Conservation (phyloP, 164 flowering plant genomes). For the Vitis amurensis region DNA sequence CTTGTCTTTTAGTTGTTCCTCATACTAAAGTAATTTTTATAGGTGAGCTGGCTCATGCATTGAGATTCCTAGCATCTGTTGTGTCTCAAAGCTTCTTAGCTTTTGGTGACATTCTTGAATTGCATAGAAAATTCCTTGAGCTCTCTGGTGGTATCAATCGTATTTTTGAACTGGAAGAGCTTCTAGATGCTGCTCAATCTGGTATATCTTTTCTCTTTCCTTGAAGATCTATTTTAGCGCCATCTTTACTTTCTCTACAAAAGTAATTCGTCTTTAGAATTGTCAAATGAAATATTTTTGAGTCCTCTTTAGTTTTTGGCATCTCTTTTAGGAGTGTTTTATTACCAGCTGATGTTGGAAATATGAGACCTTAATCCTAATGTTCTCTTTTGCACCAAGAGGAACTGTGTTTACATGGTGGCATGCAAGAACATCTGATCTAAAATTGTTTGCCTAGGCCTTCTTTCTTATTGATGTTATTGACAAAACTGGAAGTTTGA, state of each 20-base stretch:
- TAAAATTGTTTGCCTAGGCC: too few relatives aligned
- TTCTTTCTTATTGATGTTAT: too few relatives aligned
- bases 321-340: too few relatives aligned
- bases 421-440: too few relatives aligned
- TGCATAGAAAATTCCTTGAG: slow-evolving; percentile 77
- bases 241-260: background rate
- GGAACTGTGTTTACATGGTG: too few relatives aligned
- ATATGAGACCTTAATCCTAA: too few relatives aligned
- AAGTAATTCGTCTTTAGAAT: background rate
- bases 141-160: slow-evolving; percentile 94
- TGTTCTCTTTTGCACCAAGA: too few relatives aligned
- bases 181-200: slow-evolving; percentile 77
- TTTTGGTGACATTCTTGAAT: slow-evolving; percentile 96
- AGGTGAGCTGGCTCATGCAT: slow-evolving; percentile 98
- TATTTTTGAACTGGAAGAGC: slow-evolving; percentile 95
- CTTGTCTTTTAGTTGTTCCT: background rate
- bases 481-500: too few relatives aligned
- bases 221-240: background rate
- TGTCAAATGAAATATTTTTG: background rate
- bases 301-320: too few relatives aligned
- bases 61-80: slow-evolving; percentile 95
- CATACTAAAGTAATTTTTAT: slow-evolving; percentile 8
- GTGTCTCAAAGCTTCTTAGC: slow-evolving; percentile 99
- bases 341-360: too few relatives aligned
- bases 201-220: slow-evolving; percentile 44